Percentiles rank a stretch among this genome's conserved stretches.
Evolutionary conservation across 1,139 yeast species (phyloP).

Genomic region (Protomyces pachydermus): DNA sequence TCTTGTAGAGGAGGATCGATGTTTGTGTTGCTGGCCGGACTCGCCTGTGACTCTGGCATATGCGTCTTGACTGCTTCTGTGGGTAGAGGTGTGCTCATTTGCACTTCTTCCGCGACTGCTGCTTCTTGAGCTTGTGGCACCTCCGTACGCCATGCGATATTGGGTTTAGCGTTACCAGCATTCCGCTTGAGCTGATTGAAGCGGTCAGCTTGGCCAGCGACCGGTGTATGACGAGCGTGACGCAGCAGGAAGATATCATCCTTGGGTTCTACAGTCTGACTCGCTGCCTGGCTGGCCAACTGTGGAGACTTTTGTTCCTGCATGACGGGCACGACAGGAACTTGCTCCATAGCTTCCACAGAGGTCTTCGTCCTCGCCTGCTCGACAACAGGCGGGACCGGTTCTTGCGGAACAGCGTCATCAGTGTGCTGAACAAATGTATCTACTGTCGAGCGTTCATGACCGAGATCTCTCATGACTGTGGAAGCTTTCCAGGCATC

Average conservation of each 20-base stretch:
- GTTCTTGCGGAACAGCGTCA: not conserved
- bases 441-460: not conserved
- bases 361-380: not conserved
- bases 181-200: not conserved
- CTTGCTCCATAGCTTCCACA: not conserved
- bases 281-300: not conserved
- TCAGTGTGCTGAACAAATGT: not conserved
- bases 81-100: not conserved
- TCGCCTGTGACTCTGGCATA: not conserved
- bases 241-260: not conserved
- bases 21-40: not conserved
- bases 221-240: not conserved
- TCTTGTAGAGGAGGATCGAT: not conserved
- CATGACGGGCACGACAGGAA: not conserved
- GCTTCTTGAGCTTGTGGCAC: not conserved
- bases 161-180: not conserved
- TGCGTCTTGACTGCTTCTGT: not conserved
- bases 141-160: not conserved
- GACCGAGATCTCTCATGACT: slow-evolving; percentile 7
- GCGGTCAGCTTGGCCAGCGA: not conserved
- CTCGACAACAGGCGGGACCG: not conserved
- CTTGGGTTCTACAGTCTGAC: not conserved
- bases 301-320: not conserved
- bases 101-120: not conserved
- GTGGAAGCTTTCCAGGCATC: slow-evolving; percentile 15